Evolutionary conservation across 208 protist species (phyloP), one percentile per base, ranked within the genome.

Genomic region (Naegleria gruberi): DNA sequence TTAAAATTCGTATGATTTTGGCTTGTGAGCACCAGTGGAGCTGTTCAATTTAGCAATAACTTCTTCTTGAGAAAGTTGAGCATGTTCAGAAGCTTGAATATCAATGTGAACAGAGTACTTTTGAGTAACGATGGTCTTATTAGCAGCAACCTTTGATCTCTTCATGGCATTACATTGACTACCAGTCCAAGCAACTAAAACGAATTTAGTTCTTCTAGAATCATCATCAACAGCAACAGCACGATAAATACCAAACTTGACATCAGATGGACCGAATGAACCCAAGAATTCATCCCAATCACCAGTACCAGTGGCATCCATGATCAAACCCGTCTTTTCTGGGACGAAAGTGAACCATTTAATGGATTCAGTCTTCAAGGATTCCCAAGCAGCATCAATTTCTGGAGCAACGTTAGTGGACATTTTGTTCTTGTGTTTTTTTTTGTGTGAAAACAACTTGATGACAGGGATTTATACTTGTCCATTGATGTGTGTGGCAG

Each of bases 1-100:
- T 55, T 87, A 45, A 30, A 87, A 87, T 87, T 88, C 84, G 30
- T 88, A 88, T 6, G 6, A 12, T 26, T 88, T 88, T 47, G 84
- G 84, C 30, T 88, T 88, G 84, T 88, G 84, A 30, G 84, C 43
- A 65, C 84, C 84, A 65, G 84, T 88, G 8, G 45, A 40, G 0
- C 10, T 19, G 43, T 88, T 55, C 30, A 88, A 88, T 26, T 17
- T 88, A 4, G 41, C 46, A 30, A 65, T 30, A 43, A 88, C 19
- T 40, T 55, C 84, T 7, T 88, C 84, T 65, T 88, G 10, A 30
- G 4, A 23, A 2, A 88, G 10, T 43, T 65, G 41, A 23, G 57
- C 45, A 34, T n/a, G 17, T 26, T 23, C 30, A 43, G 84, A 40
- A 26, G 84, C 43, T n/a, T 88, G 37, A n/a, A 88, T 8, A 34